Percentiles rank a stretch among this genome's conserved stretches.
phyloP scores from a whole-genome alignment of 768 basidiomycete species.

The Cyclocybe cylindracea region DNA sequence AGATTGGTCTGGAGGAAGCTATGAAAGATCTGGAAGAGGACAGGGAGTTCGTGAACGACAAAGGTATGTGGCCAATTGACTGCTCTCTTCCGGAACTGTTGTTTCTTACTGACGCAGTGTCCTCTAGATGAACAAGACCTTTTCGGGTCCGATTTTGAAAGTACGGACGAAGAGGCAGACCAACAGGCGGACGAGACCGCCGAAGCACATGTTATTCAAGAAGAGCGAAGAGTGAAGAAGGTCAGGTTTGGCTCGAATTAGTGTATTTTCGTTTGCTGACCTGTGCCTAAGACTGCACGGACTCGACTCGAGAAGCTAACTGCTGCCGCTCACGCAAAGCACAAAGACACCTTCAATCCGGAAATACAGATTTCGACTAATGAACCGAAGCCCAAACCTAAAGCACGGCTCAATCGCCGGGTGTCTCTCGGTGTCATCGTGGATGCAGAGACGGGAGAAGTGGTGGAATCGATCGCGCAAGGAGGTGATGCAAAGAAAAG shows the following conservation, averaged over 20 bases:
- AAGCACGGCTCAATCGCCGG: conserved; percentile 40
- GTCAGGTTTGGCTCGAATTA: conserved; percentile 22
- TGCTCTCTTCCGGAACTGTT: not conserved
- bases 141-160: conserved; percentile 84
- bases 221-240: conserved; percentile 56
- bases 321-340: conserved; percentile 65
- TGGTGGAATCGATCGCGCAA: conserved; percentile 35
- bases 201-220: conserved; percentile 59
- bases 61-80: conserved; percentile 42
- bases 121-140: conserved; percentile 75
- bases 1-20: conserved; percentile 58
- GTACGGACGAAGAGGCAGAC: conserved; percentile 73
- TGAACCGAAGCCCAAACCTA: conserved; percentile 25
- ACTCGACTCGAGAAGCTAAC: conserved; percentile 62
- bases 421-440: conserved; percentile 57
- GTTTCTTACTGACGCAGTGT: conserved; percentile 12
- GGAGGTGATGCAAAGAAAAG: conserved; percentile 36
- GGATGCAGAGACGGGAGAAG: conserved; percentile 63
- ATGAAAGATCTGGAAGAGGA: conserved; percentile 72
- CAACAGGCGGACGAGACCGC: conserved; percentile 55
- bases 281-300: conserved; percentile 41
- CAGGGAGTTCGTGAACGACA: conserved; percentile 65
- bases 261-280: not conserved
- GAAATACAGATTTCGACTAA: conserved; percentile 31
- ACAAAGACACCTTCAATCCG: conserved; percentile 70